These are phyloP conservation scores for Candolleomyces aberdarensis DNA, from an alignment of 768 basidiomycete species.

Conservation along the genomic window DNA sequence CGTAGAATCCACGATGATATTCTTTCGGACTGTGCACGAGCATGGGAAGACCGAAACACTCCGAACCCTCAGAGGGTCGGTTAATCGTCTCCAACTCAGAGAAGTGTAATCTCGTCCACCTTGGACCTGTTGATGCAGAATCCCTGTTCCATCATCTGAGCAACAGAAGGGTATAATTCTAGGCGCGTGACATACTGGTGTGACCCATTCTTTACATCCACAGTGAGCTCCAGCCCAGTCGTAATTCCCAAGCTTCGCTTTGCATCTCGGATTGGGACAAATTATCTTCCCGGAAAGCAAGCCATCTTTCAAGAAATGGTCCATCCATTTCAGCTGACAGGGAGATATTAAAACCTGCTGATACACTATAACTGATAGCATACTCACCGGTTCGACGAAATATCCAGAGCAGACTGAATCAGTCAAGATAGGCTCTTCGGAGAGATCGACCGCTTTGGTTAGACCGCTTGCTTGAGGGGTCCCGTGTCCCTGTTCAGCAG, in stretches of 20 bases:
- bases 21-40: too few relatives aligned
- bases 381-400: constrained; percentile 89
- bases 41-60: not conserved
- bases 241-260: constrained; percentile 89
- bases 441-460: not conserved
- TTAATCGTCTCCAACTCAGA: not conserved
- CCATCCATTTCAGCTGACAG: constrained; percentile 93
- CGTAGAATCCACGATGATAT: too few relatives aligned
- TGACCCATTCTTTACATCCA: constrained; percentile 90
- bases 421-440: constrained; percentile 50
- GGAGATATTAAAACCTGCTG: not conserved
- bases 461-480: not conserved
- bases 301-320: constrained; percentile 69
- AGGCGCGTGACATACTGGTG: constrained; percentile 60
- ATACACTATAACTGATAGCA: not conserved
- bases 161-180: not conserved
- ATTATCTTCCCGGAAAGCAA: constrained; percentile 82
- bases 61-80: not conserved
- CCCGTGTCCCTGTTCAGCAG: not conserved
- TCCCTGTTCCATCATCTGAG: constrained; percentile 32
- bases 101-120: constrained; percentile 53
- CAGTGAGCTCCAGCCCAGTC: constrained; percentile 96
- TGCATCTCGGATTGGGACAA: constrained; percentile 90
- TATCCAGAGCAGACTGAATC: constrained; percentile 93
- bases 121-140: constrained; percentile 68